Base-by-base conservation (phyloP, 202 grass and related monocot species). In the Sporobolus alterniflorus region DNA sequence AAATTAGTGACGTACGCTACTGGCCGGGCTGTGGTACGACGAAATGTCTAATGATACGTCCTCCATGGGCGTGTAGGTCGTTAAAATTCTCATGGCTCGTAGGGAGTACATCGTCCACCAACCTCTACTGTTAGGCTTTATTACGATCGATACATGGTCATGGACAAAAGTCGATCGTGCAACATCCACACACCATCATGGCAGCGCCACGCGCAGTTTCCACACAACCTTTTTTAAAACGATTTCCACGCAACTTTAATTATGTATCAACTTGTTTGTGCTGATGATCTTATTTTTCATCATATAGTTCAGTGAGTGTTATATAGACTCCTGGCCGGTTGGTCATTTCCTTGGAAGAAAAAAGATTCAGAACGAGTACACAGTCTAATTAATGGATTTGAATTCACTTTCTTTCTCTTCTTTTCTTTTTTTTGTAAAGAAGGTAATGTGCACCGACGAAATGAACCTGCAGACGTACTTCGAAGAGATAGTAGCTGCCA, bases 401-500 rank as follows among this genome's bases (percentile, higher is more conserved):
- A 24, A 55, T 10, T 55, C 6, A 8, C 6, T 55, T 55, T 54
- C 50, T 54, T 9, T n/a, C 7, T 54, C 22, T 54, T 7, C 5
- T 9, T 25, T 11, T 25, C 24, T 26, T 56, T 0, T 13, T 26
- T 28, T 13, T 59, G 22, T 5, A 14, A 28, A 59, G 32, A 71
- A 59, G 11, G n/a, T 7, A 47, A 12, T 12, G 12, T 16, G 1
- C 10, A 56, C 28, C 74, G 32, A 64, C 36, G 26, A 54, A 89
- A n/a, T n/a, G n/a, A n/a, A 26, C 20, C 69, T 10, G 33, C 75
- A 25, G 81, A 69, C 75, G 69, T 46, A 39, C 11, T 82, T 76
- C 50, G 39, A 20, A 50, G 60, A 78, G 11, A 46, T 11, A 46
- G 11, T 46, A 3, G 12, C 54, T 12, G 9, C 54, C 54, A 12